These are phyloP conservation scores for Thecaphora thlaspeos DNA, from an alignment of 1,284 basidiomycete species.

Conservation along the genomic window DNA sequence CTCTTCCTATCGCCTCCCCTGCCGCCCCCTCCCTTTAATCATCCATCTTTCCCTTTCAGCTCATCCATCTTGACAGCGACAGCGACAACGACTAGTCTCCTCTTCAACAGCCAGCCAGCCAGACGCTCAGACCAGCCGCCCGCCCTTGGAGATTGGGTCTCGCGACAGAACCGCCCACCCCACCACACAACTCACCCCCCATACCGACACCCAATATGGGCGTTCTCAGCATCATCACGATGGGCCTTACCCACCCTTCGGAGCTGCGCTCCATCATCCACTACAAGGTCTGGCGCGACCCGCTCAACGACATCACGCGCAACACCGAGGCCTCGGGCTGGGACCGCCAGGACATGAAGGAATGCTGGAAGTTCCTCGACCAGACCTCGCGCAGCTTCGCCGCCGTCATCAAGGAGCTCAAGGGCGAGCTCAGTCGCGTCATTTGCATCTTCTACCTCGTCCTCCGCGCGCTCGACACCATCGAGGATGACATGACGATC, in stretches of 20 bases:
- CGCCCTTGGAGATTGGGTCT: too few relatives aligned
- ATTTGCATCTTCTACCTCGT: constrained; percentile 93
- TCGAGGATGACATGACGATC: constrained; percentile 98
- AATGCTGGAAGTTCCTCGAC: constrained; percentile 89
- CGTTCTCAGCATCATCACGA: constrained; percentile 15
- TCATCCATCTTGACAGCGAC: too few relatives aligned
- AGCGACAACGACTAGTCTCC: too few relatives aligned
- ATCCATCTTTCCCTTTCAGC: too few relatives aligned
- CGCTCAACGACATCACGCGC: constrained; percentile 58
- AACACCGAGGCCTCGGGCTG: constrained; percentile 55
- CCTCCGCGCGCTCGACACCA: constrained; percentile 86
- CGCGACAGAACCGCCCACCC: too few relatives aligned
- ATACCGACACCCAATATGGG: constrained; percentile 15
- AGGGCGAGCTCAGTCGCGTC: constrained; percentile 87
- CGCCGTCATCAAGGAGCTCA: constrained; percentile 92
- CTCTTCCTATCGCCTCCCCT: too few relatives aligned
- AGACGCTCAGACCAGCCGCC: too few relatives aligned
- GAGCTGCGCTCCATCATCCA: constrained; percentile 57
- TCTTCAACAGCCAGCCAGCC: too few relatives aligned
- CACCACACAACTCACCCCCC: too few relatives aligned
- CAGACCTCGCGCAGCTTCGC: constrained; percentile 85
- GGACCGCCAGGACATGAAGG: constrained; percentile 67
- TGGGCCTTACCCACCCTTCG: constrained; percentile 48
- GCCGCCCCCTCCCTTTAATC: too few relatives aligned
- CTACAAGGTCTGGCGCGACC: constrained; percentile 60